phyloP scores from a whole-genome alignment of 768 basidiomycete species.

The Tubosaeta sp. region DNA sequence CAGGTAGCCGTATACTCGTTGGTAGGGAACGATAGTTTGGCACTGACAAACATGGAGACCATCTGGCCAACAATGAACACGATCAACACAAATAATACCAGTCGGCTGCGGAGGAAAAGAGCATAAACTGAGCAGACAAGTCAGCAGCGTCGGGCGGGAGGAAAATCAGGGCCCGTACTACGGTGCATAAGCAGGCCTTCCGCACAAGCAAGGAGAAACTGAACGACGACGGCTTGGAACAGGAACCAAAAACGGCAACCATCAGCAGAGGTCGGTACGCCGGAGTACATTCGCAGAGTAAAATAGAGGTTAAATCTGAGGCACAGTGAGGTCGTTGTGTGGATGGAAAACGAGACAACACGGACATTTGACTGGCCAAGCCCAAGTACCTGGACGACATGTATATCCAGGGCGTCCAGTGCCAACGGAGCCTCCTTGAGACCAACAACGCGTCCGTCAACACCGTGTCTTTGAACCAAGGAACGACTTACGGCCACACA shows the following conservation, averaged over 20 bases:
- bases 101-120: slow-evolving; percentile 6
- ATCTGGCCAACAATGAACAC: slow-evolving; percentile 8
- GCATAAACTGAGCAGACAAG: slow-evolving; percentile 12
- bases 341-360: background rate
- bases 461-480: too few species aligned
- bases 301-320: slow-evolving; percentile 23
- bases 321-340: too few species aligned
- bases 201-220: slow-evolving; percentile 10
- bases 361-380: slow-evolving; percentile 18
- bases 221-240: slow-evolving; percentile 12
- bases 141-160: background rate
- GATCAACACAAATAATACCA: slow-evolving; percentile 8
- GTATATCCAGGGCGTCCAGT: slow-evolving; percentile 9
- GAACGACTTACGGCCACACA: slow-evolving; percentile 18
- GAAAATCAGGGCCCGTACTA: slow-evolving; percentile 1
- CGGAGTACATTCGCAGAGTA: slow-evolving; percentile 12
- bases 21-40: slow-evolving; percentile 3
- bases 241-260: slow-evolving; percentile 15
- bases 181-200: slow-evolving; percentile 17
- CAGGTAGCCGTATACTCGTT: slow-evolving; percentile 12
- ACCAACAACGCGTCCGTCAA: background rate
- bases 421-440: slow-evolving; percentile 4
- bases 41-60: slow-evolving; percentile 16
- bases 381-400: slow-evolving; percentile 17
- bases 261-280: background rate